Percentiles rank a stretch among this genome's conserved stretches.
phyloP scores from a whole-genome alignment of 495 filamentous ascomycete species.

The Durotheca rogersii region DNA sequence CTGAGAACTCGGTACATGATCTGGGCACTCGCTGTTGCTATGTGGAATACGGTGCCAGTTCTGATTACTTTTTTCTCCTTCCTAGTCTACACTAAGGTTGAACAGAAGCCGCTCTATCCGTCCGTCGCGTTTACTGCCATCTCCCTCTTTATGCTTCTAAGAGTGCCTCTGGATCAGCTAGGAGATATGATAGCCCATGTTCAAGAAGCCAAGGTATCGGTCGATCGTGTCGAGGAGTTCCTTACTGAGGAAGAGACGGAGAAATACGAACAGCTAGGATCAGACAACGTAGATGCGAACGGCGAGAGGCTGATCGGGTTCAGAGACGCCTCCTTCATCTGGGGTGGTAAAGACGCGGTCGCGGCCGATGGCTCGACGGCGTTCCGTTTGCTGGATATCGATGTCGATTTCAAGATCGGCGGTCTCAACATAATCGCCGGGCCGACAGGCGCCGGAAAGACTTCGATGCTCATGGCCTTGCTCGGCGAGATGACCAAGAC shows the following conservation, averaged over 20 bases:
- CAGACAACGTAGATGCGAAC: constrained; percentile 59
- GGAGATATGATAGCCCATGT: constrained; percentile 99
- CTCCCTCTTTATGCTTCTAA: constrained; percentile 92
- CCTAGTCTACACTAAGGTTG: constrained; percentile 85
- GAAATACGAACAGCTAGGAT: constrained; percentile 84
- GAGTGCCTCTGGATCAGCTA: constrained; percentile 91
- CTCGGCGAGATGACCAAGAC: constrained; percentile 94
- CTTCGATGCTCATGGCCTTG: constrained; percentile 91
- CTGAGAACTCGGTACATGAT: constrained; percentile 82
- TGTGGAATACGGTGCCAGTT: constrained; percentile 96
- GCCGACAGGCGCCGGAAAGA: constrained; percentile 92
- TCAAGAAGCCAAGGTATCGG: constrained; percentile 94
- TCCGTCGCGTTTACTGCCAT: constrained; percentile 96
- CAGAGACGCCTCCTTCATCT: constrained; percentile 79
- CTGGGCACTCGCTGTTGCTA: constrained; percentile 85
- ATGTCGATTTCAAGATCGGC: constrained; percentile 74
- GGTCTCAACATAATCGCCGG: constrained; percentile 89
- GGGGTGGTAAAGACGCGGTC: constrained; percentile 71
- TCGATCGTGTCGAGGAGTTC: constrained; percentile 96
- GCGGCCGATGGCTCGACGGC: constrained; percentile 60
- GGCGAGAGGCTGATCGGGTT: constrained; percentile 76
- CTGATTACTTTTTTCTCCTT: constrained; percentile 96
- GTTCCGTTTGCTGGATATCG: constrained; percentile 80
- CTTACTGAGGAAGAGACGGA: constrained; percentile 93
- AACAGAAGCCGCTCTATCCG: constrained; percentile 84